Evolutionary conservation across 352 stramenopile species (phyloP), one percentile per base, ranked within the genome.

Genomic region (Blastocystis sp.): DNA sequence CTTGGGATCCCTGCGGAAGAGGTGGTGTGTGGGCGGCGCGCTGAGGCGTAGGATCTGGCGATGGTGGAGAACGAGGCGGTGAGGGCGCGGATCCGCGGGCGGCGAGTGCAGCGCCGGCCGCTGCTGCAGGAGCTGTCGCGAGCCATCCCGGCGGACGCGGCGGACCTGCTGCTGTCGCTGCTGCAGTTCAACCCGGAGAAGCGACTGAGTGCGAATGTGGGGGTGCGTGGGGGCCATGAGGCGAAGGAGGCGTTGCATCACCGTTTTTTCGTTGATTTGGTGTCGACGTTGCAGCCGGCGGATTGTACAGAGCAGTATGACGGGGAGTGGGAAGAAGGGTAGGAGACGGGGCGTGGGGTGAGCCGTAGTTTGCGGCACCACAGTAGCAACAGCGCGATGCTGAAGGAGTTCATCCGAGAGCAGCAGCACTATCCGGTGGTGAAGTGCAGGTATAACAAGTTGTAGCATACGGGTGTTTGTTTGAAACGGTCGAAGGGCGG

Each of bases 151-250:
- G 38, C 5, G 0, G 45, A 66, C 43, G 74, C 74, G n/a, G 74
- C 52, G 1, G 74, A 84, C 45, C 28, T 84, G 1, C 38, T 84
- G 3, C 14, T 84, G 1, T 69, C 65, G 17, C 53, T 84, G 11
- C 56, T 84, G 4, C 21, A 34, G 43, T 84, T 84, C 34, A 67
- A 84, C 52, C 74, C 74, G 21, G n/a, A 19, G n/a, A 84, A 84
- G 45, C 48, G 74, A 11, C 40, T 70, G 9, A 84, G 74, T 28
- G 74, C 74, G 1, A 64, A 7, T 11, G 74, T 84, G 21, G 45
- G 9, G 21, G 10, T 10, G 34, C 11, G 4, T 17, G n/a, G 9
- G 17, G n/a, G 23, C 21, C 2, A 4, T 66, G 14, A 65, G 17
- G 2, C 5, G 17, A 56, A 84, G 74, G 74, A 84, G 53, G 74